Base-by-base conservation (phyloP, 2,329 filamentous ascomycete species). In the Penicillium hesseltinei region DNA sequence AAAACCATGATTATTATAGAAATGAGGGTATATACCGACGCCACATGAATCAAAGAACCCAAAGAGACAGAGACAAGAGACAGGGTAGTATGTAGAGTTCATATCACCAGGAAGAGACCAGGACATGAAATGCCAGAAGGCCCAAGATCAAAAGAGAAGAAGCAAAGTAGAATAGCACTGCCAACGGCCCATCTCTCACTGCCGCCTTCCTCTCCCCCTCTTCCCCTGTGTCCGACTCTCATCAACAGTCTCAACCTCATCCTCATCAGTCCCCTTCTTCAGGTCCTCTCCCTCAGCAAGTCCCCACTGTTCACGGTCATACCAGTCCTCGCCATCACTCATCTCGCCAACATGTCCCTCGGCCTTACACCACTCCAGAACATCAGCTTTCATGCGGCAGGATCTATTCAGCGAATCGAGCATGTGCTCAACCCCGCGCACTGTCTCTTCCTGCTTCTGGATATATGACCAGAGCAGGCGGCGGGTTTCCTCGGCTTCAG, bases 311-410 rank as follows among this genome's bases (percentile, higher is more conserved):
- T 84, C 82, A 21, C 78, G 75, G 65, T 88, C 85, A 62, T 86
- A 85, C 85, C 85, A 88, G 65, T 88, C 85, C 72, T 88, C 85
- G 2, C 85, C 85, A 65, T 88, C 85, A 52, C 83, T 86, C 83
- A 87, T 82, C 67, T 88, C 85, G 5, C 84, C 84, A 17, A 86
- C 73, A 69, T 88, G 85, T 6, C 77, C 85, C 66, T 87, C 85
- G 0, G 85, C 83, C 66, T 84, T 86, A 66, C 80, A 82, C 79
- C 82, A 85, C 59, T 83, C 80, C 64, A 81, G 81, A 1, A 88
- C 83, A 36, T 82, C 78, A 42, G 82, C 78, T 56, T 85, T 77
- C 80, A 86, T 81, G 44, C 83, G 79, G 60, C 84, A 81, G n/a
- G 84, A 82, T 56, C 80, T 78, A 54, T 84, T 74, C 48, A 88